These are phyloP conservation scores for Aspergillus flavus DNA, from an alignment of 2,329 filamentous ascomycete genomes.

Conservation along the genomic window DNA sequence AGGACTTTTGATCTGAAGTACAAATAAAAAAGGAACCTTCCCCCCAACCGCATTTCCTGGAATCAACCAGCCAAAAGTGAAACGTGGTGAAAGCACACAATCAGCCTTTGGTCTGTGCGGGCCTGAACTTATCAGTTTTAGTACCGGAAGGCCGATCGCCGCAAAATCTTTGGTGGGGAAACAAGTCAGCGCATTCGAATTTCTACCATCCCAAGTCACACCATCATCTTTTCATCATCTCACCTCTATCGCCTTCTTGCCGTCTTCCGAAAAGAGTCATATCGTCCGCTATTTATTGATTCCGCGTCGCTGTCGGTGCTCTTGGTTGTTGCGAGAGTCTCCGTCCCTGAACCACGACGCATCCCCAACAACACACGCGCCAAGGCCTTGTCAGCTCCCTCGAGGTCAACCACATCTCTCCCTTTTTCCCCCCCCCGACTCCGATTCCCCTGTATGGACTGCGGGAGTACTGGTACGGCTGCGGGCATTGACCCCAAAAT, in stretches of 20 bases:
- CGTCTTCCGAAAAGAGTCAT: not conserved
- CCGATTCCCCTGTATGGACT: conserved; percentile 39
- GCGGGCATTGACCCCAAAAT: conserved; percentile 48
- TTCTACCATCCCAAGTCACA: conserved; percentile 17
- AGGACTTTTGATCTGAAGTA: no score
- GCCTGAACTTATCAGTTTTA: conserved; percentile 12
- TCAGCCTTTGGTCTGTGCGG: conserved; percentile 21
- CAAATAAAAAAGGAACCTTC: no score
- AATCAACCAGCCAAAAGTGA: not conserved
- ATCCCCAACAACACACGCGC: conserved; percentile 7
- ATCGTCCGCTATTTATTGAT: not conserved
- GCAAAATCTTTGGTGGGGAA: conserved; percentile 31
- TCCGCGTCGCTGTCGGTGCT: not conserved
- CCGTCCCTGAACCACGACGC: not conserved
- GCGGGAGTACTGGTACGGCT: conserved; percentile 38
- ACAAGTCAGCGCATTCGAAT: conserved; percentile 16
- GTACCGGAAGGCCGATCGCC: conserved; percentile 26
- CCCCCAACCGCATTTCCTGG: not conserved
- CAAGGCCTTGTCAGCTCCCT: conserved; percentile 19
- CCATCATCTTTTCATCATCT: conserved; percentile 13
- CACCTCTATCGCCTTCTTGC: conserved; percentile 2
- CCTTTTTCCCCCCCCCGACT: conserved; percentile 3
- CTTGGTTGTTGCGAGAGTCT: conserved; percentile 3
- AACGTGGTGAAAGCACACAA: conserved; percentile 4
- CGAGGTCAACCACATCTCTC: conserved; percentile 12